Base-by-base conservation (phyloP, 2,329 filamentous ascomycete species). In the Cladosporium sp. region DNA sequence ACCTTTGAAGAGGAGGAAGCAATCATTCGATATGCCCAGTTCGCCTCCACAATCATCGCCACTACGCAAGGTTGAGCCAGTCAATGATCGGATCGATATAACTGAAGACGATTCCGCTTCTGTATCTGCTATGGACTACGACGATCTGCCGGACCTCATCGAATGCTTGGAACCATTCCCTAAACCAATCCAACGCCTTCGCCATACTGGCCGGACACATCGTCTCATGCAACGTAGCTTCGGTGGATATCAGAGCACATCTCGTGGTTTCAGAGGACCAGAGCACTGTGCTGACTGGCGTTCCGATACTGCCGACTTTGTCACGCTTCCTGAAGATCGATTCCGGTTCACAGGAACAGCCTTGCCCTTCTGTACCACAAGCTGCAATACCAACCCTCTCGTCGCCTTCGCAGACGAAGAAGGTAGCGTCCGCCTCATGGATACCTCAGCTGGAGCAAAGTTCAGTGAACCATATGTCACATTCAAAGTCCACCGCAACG, bases 321-420 rank as follows among this genome's bases (percentile, higher is more conserved):
- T 84, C 67, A 83, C 80, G 35, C 73, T 75, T 32, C 75, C 83
- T 6, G 74, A 78, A 9, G 84, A 87, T 65, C 67, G 74, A 15
- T 77, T 85, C 65, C 68, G 72, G 15, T 80, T 81, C 58, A 66
- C 73, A 28, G 77, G 76, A 15, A 70, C 76, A 42, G 77, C 80
- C 1, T 72, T 88, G 35, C 87, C 87, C 4, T 89, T 89, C 68
- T 88, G 84, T 69, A 82, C 82, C 39, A 78, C 83, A 42, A 78
- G 82, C 58, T 88, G 86, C 70, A 87, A 89, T 63, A 86, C 81
- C 59, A 88, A 88, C 69, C 82, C 85, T 7, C 75, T 90, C 9
- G 78, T 89, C 58, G 87, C 87, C 3, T 77, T 89, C 58, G 87
- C 86, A 37, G 86, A 89, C 64, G 87, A 90, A 73, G 83, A 87